phyloP scores from a whole-genome alignment of 805 yeast species.

The Nakazawaea ishiwadae region DNA sequence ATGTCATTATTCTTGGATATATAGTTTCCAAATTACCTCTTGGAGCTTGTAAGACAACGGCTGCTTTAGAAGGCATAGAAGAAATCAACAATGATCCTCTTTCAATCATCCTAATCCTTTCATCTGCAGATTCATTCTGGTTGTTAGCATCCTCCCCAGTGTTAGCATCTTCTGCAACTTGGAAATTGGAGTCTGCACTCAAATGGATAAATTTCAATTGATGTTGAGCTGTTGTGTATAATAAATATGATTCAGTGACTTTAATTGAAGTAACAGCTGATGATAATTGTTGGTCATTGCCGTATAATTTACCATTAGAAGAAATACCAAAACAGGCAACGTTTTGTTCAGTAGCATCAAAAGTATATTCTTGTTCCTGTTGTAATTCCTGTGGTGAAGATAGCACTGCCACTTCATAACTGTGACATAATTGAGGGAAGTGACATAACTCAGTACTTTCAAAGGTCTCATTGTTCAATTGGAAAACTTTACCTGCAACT shows the following conservation, averaged over 20 bases:
- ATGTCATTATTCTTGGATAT: constrained; percentile 87
- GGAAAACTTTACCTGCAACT: constrained; percentile 55
- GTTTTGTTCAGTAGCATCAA: constrained; percentile 12
- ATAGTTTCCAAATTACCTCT: constrained; percentile 95
- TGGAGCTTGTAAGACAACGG: constrained; percentile 88
- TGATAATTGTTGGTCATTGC: constrained; percentile 53
- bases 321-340: constrained; percentile 67
- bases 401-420: constrained; percentile 41
- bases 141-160: constrained; percentile 32
- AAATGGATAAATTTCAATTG: constrained; percentile 78
- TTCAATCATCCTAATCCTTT: constrained; percentile 83
- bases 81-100: constrained; percentile 85
- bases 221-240: constrained; percentile 87
- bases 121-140: constrained; percentile 43
- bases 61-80: constrained; percentile 74
- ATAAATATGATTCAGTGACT: constrained; percentile 63
- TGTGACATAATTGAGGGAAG: constrained; percentile 70
- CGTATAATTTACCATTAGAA: constrained; percentile 67
- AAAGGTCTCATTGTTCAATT: constrained; percentile 30
- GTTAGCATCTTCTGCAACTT: constrained; percentile 20
- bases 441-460: constrained; percentile 32
- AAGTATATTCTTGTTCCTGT: constrained; percentile 17
- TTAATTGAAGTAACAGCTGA: constrained; percentile 79
- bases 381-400: constrained; percentile 24
- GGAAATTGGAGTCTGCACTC: constrained; percentile 28